Evolutionary conservation across 2,329 filamentous ascomycete genomes (phyloP).

Genomic region (Emmonsiellopsis sp.): DNA sequence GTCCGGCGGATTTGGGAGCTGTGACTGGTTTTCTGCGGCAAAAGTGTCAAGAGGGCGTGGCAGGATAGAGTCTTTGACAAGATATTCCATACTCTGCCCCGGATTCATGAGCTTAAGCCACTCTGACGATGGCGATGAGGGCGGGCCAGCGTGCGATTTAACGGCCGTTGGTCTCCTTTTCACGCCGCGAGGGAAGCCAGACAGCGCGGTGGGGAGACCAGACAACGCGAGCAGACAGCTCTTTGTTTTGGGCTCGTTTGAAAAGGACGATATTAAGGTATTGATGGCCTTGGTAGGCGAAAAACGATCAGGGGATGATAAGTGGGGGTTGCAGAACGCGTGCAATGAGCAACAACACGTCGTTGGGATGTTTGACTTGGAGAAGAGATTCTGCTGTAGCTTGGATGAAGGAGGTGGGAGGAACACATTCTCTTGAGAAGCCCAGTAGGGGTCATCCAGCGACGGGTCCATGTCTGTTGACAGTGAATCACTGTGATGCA

Average conservation of each 20-base stretch:
- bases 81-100: not conserved
- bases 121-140: not conserved
- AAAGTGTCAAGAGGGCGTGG: not conserved
- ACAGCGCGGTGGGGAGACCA: not conserved
- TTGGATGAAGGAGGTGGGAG: not conserved
- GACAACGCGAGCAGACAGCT: not conserved
- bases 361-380: not conserved
- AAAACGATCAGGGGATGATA: not conserved
- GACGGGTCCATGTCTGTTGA: not conserved
- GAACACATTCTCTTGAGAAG: not conserved
- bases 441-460: not conserved
- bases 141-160: not conserved
- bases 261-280: not conserved
- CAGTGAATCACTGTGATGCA: not conserved
- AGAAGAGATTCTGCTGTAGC: not conserved
- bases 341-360: not conserved
- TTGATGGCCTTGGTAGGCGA: not conserved
- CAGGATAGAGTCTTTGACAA: not conserved
- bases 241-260: not conserved
- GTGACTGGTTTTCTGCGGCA: not conserved
- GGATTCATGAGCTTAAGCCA: not conserved
- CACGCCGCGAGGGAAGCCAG: not conserved
- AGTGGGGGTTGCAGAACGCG: not conserved
- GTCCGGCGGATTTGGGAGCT: too few species aligned
- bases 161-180: not conserved